A percentile compares a stretch with the other conserved stretches of the same genome.
Evolutionary conservation across 2,329 filamentous ascomycete genomes (phyloP).

Genomic region (Cytospora piceicola): DNA sequence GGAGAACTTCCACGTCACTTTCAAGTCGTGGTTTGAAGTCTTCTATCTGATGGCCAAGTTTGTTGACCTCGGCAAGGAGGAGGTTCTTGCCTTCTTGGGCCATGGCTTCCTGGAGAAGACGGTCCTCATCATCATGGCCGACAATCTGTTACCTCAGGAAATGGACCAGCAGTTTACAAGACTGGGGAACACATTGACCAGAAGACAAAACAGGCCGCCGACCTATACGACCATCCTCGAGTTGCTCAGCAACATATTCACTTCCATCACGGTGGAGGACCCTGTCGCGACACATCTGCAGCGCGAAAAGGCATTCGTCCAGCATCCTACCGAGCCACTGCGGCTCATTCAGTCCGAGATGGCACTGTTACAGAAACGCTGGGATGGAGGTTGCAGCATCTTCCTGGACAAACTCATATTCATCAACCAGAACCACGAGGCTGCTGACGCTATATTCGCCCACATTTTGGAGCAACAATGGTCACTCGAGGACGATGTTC

Average conservation of each 20-base stretch:
- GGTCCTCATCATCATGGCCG: slow-evolving; percentile 64
- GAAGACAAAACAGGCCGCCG: slow-evolving; percentile 55
- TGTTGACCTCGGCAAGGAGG: slow-evolving; percentile 61
- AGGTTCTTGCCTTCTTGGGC: slow-evolving; percentile 63
- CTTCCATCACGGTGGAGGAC: slow-evolving; percentile 42
- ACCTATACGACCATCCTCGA: slow-evolving; percentile 58
- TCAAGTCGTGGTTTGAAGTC: slow-evolving; percentile 75
- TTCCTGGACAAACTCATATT: slow-evolving; percentile 69
- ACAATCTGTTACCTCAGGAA: slow-evolving; percentile 49
- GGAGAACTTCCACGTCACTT: slow-evolving; percentile 62
- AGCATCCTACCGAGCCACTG: slow-evolving; percentile 37
- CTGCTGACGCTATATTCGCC: slow-evolving; percentile 60
- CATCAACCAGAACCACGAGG: slow-evolving; percentile 59
- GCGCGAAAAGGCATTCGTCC: slow-evolving; percentile 44
- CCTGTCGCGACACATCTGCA: slow-evolving; percentile 25
- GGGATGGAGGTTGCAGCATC: slow-evolving; percentile 46
- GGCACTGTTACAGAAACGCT: slow-evolving; percentile 31
- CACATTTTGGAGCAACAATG: slow-evolving; percentile 58
- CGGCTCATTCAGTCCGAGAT: slow-evolving; percentile 33
- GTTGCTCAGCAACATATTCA: slow-evolving; percentile 50
- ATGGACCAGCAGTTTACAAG: slow-evolving; percentile 59
- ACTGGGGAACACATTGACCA: slow-evolving; percentile 56
- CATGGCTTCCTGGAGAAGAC: slow-evolving; percentile 63
- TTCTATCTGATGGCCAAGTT: slow-evolving; percentile 74
- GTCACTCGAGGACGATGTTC: slow-evolving; percentile 56